Base-by-base conservation (phyloP, 2,329 filamentous ascomycete genomes). In the Ilyonectria robusta region DNA sequence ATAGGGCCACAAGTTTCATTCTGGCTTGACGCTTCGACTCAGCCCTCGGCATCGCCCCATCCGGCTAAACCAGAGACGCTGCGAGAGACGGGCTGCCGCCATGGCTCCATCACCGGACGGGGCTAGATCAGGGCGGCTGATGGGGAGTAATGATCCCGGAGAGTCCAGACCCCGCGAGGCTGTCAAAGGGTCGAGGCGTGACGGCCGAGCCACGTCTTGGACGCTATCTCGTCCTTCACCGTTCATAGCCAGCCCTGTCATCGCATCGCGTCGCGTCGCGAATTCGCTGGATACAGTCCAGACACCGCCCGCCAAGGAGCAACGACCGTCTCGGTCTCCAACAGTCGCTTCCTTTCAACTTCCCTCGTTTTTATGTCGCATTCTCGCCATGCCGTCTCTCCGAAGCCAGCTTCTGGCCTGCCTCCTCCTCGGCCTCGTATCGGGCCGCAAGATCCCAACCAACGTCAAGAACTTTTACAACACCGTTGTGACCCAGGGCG, bases 391-490 rank as follows among this genome's bases (percentile, higher is more conserved):
- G 71, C 23, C 17, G 9, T 65, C 68, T 59, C 66, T 73, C 55
- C 71, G 68, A 57, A 53, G 57, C 50, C 62, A 69, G 19, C 66
- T 76, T 10, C 61, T 76, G 21, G 21, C 72, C 15, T 73, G 69
- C 4, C 44, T 70, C 11, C 66, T 75, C 31, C 70, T 66, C 19
- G 66, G 71, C 37, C 21, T 72, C 7, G 70, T 67, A 21, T 63
- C 72, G 4, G 70, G 75, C 21, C 78, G 78, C 42, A 77, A 81
- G 17, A 65, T 85, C 3, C 83, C 84, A 17, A 67, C 75, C 46
- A 85, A 84, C 64, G 75, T 85, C 9, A 75, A 77, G 50, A 70
- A 67, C 56, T 81, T 86, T 60, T 83, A 84, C 72, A 76, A 84
- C 62, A 76, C 75, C 60, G 73, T 86, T 66, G 76, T 77, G 65